Conservation (phyloP, 176 grass and related monocot genomes). For the Aegilops bicornis region DNA sequence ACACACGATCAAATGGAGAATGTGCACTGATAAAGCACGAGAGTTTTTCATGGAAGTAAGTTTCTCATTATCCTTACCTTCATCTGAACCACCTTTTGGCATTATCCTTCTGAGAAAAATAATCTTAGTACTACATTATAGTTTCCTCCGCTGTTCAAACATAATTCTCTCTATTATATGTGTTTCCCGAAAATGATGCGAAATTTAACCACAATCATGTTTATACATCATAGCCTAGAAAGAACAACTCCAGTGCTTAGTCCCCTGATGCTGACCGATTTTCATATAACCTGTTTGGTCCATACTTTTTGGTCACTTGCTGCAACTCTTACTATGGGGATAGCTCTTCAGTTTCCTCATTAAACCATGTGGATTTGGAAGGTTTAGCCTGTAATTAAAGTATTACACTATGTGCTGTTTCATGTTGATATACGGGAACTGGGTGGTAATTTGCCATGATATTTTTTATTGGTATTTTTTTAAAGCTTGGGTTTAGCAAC, state of each 20-base stretch:
- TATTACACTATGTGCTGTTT: background rate
- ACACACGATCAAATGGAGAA: slow-evolving; percentile 86
- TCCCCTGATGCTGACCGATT: background rate
- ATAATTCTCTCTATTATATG: background rate
- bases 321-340: background rate
- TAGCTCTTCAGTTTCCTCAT: background rate
- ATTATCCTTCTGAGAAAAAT: background rate
- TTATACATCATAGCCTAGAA: background rate
- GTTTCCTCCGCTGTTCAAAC: background rate
- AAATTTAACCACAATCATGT: background rate
- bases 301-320: background rate
- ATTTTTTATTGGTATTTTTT: background rate
- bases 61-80: slow-evolving; percentile 35
- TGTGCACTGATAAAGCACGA: slow-evolving; percentile 78
- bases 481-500: background rate
- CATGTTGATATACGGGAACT: background rate
- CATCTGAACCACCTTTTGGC: background rate
- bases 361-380: background rate
- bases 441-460: slow-evolving; percentile 1
- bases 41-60: slow-evolving; percentile 77
- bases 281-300: slow-evolving; percentile 5
- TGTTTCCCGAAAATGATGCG: background rate
- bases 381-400: background rate
- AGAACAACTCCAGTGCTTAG: slow-evolving; percentile 4
- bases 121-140: background rate